These are phyloP conservation scores for Plasmodium gaboni DNA, from an alignment of 169 alveolate genomes.

Conservation along the genomic window DNA sequence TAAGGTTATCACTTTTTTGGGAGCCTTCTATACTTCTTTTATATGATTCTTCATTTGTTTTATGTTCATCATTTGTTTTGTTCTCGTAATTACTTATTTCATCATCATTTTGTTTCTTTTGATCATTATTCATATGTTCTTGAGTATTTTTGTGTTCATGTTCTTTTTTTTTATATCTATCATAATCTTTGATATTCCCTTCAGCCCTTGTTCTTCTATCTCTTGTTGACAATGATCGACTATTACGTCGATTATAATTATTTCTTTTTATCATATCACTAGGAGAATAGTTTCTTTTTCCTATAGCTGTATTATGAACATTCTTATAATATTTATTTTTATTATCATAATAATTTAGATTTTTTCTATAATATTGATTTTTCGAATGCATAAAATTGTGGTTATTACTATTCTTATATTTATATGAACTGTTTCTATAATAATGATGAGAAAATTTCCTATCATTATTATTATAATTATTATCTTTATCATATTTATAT, in stretches of 20 bases:
- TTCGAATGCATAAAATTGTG: slow-evolving; percentile 11
- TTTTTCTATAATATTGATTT: slow-evolving; percentile 28
- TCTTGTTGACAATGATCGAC: slow-evolving; percentile 3
- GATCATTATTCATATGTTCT: background rate
- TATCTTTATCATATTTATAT: slow-evolving; percentile 20
- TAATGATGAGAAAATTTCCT: background rate
- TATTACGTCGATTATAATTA: slow-evolving; percentile 11
- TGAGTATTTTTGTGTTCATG: slow-evolving; percentile 7
- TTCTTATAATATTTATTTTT: slow-evolving; percentile 20
- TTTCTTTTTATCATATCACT: slow-evolving; percentile 16
- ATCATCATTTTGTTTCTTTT: slow-evolving; percentile 16
- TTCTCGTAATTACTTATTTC: slow-evolving; percentile 7
- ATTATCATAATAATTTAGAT: slow-evolving; percentile 24
- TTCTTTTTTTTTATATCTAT: background rate
- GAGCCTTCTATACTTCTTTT: background rate
- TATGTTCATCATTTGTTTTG: slow-evolving; percentile 13
- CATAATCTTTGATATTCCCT: slow-evolving; percentile 10
- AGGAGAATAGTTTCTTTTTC: slow-evolving; percentile 32
- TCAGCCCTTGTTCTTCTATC: slow-evolving; percentile 1
- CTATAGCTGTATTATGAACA: slow-evolving; percentile 13
- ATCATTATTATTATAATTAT: background rate
- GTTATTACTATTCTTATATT: slow-evolving; percentile 34
- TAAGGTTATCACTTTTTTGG: too few species aligned
- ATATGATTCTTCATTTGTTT: slow-evolving; percentile 11
- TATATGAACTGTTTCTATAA: slow-evolving; percentile 38